Percentiles rank a stretch among this genome's conserved stretches.
phyloP scores from a whole-genome alignment of 805 yeast genomes.

The Kuraishia ogatae region DNA sequence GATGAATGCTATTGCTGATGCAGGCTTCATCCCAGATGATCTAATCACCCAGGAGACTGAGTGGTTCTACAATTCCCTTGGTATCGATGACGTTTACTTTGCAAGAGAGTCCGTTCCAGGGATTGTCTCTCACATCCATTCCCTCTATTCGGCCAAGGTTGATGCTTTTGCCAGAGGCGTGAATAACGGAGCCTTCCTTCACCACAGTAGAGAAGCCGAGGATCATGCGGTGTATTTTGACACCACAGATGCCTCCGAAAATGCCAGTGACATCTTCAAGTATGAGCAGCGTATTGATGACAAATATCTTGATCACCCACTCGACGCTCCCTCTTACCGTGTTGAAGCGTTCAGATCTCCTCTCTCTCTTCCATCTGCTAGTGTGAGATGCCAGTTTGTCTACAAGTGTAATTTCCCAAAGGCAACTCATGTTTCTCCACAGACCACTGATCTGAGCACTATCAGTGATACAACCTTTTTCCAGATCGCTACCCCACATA shows the following conservation, averaged over 20 bases:
- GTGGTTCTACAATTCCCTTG: slow-evolving; percentile 84
- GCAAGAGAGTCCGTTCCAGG: slow-evolving; percentile 76
- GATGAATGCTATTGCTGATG: slow-evolving; percentile 67
- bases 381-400: slow-evolving; percentile 63
- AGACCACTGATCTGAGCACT: slow-evolving; percentile 44
- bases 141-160: slow-evolving; percentile 86
- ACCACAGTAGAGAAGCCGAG: slow-evolving; percentile 68
- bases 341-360: slow-evolving; percentile 75
- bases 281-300: slow-evolving; percentile 79
- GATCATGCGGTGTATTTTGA: slow-evolving; percentile 92
- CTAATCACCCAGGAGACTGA: slow-evolving; percentile 78
- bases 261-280: slow-evolving; percentile 29
- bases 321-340: slow-evolving; percentile 40
- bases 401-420: slow-evolving; percentile 56
- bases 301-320: slow-evolving; percentile 55
- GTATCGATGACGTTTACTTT: slow-evolving; percentile 88
- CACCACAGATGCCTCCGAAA: slow-evolving; percentile 46
- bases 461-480: slow-evolving; percentile 77
- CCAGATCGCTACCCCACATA: slow-evolving; percentile 70
- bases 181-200: slow-evolving; percentile 49
- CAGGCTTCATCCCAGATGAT: slow-evolving; percentile 84
- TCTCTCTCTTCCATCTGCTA: slow-evolving; percentile 35
- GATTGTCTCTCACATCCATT: slow-evolving; percentile 77
- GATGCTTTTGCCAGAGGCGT: slow-evolving; percentile 70
- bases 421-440: slow-evolving; percentile 17